Conservation (phyloP, 1,139 yeast species). For the Entelexis paramagnoliae region DNA sequence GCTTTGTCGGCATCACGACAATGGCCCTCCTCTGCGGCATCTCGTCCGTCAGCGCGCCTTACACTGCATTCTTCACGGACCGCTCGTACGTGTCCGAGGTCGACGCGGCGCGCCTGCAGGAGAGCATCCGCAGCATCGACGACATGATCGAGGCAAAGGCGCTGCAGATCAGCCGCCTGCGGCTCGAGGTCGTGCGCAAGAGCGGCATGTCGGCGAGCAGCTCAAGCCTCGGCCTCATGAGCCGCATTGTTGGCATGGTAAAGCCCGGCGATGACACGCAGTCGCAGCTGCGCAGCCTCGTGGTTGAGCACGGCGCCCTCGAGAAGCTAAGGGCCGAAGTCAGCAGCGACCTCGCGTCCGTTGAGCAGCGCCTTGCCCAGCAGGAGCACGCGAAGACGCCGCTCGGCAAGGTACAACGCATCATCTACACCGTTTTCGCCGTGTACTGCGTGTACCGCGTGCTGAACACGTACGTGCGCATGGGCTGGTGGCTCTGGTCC, state of each 20-base stretch:
- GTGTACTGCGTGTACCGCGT: conserved; percentile 58
- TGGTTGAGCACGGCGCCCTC: conserved; percentile 57
- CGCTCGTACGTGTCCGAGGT: conserved; percentile 27
- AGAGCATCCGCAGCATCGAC: conserved; percentile 32
- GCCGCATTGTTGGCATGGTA: conserved; percentile 14
- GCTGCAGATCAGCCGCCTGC: conserved; percentile 20
- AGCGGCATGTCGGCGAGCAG: neutral
- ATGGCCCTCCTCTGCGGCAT: conserved; percentile 66
- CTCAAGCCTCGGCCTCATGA: conserved; percentile 5
- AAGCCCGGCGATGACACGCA: conserved; percentile 10
- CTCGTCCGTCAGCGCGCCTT: conserved; percentile 64
- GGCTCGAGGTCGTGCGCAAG: conserved; percentile 16
- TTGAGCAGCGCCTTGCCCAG: conserved; percentile 25
- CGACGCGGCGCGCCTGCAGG: conserved; percentile 32
- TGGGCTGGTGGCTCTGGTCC: conserved; percentile 24
- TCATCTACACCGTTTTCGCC: conserved; percentile 37
- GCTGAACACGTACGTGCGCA: conserved; percentile 34
- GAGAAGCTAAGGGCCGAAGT: conserved; percentile 36
- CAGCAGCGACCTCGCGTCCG: conserved; percentile 28
- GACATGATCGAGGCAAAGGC: conserved; percentile 30
- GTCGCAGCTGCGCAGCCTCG: conserved; percentile 14
- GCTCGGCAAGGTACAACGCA: conserved; percentile 28
- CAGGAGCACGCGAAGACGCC: conserved; percentile 30
- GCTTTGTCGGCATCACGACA: conserved; percentile 60
- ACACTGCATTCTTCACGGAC: conserved; percentile 33